Base-by-base conservation (phyloP, 73 alveolate genomes). In the Paramecium pentaurelia region DNA sequence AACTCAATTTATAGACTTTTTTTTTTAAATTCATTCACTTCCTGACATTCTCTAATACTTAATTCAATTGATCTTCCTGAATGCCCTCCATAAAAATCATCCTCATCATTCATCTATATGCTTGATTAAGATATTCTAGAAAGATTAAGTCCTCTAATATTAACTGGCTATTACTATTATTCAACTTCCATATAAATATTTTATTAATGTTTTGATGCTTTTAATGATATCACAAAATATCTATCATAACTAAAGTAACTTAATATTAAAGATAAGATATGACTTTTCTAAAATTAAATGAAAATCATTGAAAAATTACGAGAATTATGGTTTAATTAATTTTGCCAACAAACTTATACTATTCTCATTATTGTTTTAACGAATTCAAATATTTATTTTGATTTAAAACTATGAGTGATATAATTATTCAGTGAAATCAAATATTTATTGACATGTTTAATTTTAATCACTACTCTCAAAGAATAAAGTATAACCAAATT, bases 41-140 rank as follows among this genome's bases (percentile, higher is more conserved):
- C 71, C 47, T 44, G 18, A 7, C 58, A 80, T 47, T 80, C 91
- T 27, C 25, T 42, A 3, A 80, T 80, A 14, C 64, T 44, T 16
- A 80, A 80, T 80, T 80, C 91, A 0, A 80, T 80, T 47, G 91
- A 80, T 22, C 75, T 80, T 18, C 58, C 91, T 11, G 91, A 80
- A 20, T 18, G 58, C 0, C 91, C 91, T 10, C 91, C 91, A 47
- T 80, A 80, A 18, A 27, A 80, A 80, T 80, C 91, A 8, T 80
- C 91, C 7, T 80, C 91, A 3, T 34, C 84, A 64, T 34, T 64
- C 42, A 28, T 34, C 28, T 64, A 64, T 32, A 64, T 64, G 47
- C 51, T 64, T 32, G 84, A 64, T 64, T 64, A 64, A 32, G 84
- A 64, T 32, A 64, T 64, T 64, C 49, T 10, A 64, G 84, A 64